Conservation (phyloP, 2,329 filamentous ascomycete species). For the Cytospora paraplurivora region DNA sequence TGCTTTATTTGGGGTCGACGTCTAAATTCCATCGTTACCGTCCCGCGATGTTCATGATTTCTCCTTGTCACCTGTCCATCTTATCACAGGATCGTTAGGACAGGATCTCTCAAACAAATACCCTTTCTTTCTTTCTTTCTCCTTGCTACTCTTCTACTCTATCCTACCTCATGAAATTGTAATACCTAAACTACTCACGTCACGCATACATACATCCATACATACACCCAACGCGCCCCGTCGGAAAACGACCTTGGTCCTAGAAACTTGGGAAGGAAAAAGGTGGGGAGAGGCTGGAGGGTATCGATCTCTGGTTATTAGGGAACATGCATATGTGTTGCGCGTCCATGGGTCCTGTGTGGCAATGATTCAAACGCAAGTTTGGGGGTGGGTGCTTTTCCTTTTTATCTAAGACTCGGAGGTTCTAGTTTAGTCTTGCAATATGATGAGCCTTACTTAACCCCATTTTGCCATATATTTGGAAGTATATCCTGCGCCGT, state of each 20-base stretch:
- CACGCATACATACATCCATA: background rate
- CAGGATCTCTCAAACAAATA: slow-evolving; percentile 30
- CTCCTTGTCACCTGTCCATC: slow-evolving; percentile 25
- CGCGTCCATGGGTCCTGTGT: background rate
- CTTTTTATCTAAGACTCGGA: background rate
- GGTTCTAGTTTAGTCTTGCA: background rate
- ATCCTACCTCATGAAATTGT: background rate
- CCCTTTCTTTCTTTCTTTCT: slow-evolving; percentile 20
- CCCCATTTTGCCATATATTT: no score
- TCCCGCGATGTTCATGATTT: slow-evolving; percentile 27
- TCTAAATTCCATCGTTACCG: slow-evolving; percentile 12
- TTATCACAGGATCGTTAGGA: slow-evolving; percentile 18
- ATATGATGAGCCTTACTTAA: background rate
- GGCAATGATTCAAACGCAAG: background rate
- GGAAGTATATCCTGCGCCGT: background rate
- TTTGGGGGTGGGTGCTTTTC: background rate
- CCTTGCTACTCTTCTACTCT: background rate
- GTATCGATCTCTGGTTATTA: background rate
- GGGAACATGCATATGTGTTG: background rate
- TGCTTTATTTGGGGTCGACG: background rate
- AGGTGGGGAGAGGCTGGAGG: background rate
- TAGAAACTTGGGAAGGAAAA: background rate
- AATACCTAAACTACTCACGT: background rate
- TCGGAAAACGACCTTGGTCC: background rate
- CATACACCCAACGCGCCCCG: background rate